Evolutionary conservation across 1,284 basidiomycete species (phyloP), one percentile per base, ranked within the genome.

Genomic region (Ustilago hordei): DNA sequence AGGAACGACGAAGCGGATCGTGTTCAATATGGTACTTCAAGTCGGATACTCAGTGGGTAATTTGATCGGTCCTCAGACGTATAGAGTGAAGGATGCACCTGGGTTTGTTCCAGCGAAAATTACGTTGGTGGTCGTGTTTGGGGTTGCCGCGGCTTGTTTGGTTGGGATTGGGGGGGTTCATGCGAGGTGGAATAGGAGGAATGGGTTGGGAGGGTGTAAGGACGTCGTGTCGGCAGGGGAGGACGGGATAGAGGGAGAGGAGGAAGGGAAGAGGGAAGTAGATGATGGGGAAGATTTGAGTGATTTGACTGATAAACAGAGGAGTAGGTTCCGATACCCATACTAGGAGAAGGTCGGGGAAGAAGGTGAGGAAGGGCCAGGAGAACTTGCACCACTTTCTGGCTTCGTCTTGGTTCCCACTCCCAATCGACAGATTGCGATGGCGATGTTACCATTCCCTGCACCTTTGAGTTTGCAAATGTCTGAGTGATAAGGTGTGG

Each of bases 241-340:
- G 48, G 31, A 50, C 28, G 15, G 5, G 15, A 13, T 50, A 4
- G 48, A n/a, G 8, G 48, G 48, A 11, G 48, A 32, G 15, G 31
- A 50, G 48, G 66, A 66, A 4, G 53, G 35, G 1, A 54, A 15
- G 6, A 55, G 45, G 32, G 38, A 54, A 23, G 38, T 38, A 32
- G 69, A 76, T 3, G 63, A 65, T 50, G 35, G 47, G 36, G 64
- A 71, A 17, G 85, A 84, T 55, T 80, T 86, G 39, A 74, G 80
- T 15, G 85, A 86, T 60, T 65, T 77, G 61, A 84, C 85, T 2
- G 85, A 86, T 67, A 79, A 79, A 60, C 76, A 86, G 77, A 74
- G 83, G 32, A 55, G 71, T 17, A 69, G 45, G 23, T 86, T 86
- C 68, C 66, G 84, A 60, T 86, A 85, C 69, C 83, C 85, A 19